Conservation (phyloP, 768 basidiomycete species). For the Neoboletus brunneissimus region DNA sequence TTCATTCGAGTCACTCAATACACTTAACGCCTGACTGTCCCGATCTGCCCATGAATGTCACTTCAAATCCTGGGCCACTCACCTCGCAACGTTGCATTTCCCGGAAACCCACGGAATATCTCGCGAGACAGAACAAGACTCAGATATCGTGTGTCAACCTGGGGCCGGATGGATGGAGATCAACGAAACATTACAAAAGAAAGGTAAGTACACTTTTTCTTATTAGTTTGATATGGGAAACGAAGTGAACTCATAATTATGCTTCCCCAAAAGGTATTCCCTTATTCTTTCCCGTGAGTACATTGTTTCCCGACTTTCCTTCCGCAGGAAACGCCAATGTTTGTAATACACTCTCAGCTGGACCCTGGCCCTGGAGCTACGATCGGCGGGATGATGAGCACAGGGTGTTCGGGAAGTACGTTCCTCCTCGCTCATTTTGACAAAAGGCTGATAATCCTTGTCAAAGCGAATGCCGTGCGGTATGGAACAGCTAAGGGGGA, state of each 20-base stretch:
- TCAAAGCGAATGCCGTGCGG: constrained; percentile 69
- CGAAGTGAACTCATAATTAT: neutral
- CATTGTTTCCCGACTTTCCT: neutral
- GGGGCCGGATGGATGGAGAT: constrained; percentile 71
- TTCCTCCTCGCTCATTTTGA: constrained; percentile 3
- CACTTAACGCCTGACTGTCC: neutral
- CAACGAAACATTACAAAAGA: constrained; percentile 61
- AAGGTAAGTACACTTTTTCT: constrained; percentile 38
- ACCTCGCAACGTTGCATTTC: neutral
- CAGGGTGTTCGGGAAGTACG: constrained; percentile 81
- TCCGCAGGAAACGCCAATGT: neutral
- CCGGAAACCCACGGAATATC: neutral
- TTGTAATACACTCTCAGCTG: constrained; percentile 40
- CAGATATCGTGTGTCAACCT: constrained; percentile 72
- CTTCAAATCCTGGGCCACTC: neutral
- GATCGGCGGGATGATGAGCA: constrained; percentile 83
- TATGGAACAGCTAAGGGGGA: constrained; percentile 89
- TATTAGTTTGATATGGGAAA: neutral
- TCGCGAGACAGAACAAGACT: constrained; percentile 52
- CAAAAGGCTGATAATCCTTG: constrained; percentile 15
- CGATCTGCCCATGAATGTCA: neutral
- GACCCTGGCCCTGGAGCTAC: constrained; percentile 80
- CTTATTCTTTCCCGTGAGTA: constrained; percentile 75
- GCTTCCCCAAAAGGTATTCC: constrained; percentile 52
- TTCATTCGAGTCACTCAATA: neutral